Percentiles rank a stretch among this genome's conserved stretches.
These are phyloP conservation scores for Prunus mume DNA, from an alignment of 306 rosid species.

Conservation along the genomic window DNA sequence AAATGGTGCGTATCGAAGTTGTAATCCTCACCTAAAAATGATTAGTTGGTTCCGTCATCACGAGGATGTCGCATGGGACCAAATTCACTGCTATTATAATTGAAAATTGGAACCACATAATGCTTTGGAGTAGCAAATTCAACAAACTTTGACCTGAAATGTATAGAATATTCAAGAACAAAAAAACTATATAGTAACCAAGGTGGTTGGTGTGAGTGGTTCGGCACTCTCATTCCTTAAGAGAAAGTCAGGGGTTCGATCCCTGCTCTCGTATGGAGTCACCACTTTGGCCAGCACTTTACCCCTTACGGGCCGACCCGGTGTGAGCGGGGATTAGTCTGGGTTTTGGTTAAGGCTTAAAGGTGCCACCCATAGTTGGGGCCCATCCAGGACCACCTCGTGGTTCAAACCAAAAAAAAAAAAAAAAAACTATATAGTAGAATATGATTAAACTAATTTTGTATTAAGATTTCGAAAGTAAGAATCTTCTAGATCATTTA, in stretches of 20 bases:
- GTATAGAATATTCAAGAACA: background rate
- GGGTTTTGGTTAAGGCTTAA: no score
- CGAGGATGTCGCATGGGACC: background rate
- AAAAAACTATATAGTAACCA: background rate
- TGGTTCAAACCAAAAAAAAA: no score
- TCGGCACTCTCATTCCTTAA: no score
- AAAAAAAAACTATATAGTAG: background rate
- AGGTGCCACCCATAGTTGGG: no score
- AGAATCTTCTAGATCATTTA: background rate
- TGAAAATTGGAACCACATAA: background rate
- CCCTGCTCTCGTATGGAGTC: no score
- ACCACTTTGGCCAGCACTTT: no score
- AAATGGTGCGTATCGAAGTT: background rate
- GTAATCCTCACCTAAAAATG: background rate
- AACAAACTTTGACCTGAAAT: background rate
- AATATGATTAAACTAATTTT: no score
- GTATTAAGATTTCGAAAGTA: background rate
- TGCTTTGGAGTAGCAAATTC: background rate
- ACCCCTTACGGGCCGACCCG: no score
- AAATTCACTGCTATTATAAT: background rate
- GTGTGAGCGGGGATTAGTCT: no score
- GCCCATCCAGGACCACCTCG: no score
- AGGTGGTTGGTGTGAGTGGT: no score
- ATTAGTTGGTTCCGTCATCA: background rate
- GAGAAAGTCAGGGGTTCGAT: no score